phyloP scores from a whole-genome alignment of 225 moss, liverwort and hornwort species.

The Marchantia paleacea region DNA sequence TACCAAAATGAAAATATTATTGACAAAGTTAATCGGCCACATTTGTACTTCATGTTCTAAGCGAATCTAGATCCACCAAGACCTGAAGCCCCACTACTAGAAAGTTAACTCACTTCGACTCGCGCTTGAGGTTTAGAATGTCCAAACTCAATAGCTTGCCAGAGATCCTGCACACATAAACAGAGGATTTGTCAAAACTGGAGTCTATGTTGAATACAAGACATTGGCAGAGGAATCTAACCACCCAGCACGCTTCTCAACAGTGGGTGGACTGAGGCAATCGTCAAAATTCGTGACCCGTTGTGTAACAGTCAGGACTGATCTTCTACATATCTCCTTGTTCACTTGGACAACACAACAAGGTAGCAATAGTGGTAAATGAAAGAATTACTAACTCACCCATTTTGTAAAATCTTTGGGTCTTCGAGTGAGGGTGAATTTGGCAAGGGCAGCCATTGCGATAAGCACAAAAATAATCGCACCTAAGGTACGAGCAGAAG shows the following conservation, averaged over 20 bases:
- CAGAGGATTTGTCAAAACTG: neutral
- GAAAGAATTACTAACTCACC: slow-evolving; percentile 31
- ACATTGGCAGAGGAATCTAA: too few species aligned
- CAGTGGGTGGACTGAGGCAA: too few species aligned
- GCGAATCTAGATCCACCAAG: neutral
- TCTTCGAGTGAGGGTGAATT: slow-evolving; percentile 89
- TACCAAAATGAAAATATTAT: too few species aligned
- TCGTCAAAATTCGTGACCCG: too few species aligned
- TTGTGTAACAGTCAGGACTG: too few species aligned
- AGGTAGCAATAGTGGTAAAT: neutral
- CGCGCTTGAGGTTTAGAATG: slow-evolving; percentile 99
- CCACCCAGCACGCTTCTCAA: too few species aligned
- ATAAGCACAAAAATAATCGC: slow-evolving; percentile 86
- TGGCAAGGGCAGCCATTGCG: slow-evolving; percentile 95
- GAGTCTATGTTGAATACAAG: neutral
- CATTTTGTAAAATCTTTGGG: slow-evolving; percentile 99
- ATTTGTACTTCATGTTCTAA: too few species aligned
- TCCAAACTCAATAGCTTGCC: slow-evolving; percentile 99
- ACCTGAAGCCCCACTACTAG: neutral
- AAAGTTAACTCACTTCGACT: slow-evolving; percentile 57
- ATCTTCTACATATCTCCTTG: too few species aligned
- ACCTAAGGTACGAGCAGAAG: slow-evolving; percentile 70
- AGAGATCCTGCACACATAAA: slow-evolving; percentile 55
- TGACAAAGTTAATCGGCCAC: too few species aligned
- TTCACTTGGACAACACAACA: too few species aligned